Conservation (phyloP, 108 stramenopile species). For the Schizochytrium sp. region DNA sequence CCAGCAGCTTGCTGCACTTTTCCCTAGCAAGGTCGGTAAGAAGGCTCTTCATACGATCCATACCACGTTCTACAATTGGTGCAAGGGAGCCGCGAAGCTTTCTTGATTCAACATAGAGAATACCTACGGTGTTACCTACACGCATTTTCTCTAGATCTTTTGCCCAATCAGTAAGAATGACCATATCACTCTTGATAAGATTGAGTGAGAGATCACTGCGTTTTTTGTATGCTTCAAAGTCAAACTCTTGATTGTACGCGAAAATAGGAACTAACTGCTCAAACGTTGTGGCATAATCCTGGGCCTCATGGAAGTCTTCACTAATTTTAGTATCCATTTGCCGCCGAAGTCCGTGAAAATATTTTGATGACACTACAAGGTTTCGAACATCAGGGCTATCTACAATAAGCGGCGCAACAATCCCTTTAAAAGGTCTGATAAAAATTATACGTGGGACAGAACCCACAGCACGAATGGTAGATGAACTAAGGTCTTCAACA, state of each 20-base stretch:
- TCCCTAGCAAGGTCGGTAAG: conserved; percentile 72
- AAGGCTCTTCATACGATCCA: conserved; percentile 73
- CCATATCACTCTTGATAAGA: conserved; percentile 10
- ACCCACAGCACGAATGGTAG: conserved; percentile 71
- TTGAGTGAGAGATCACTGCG: background rate
- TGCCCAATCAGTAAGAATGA: conserved; percentile 65
- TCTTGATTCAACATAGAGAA: conserved; percentile 74
- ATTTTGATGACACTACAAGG: conserved; percentile 11
- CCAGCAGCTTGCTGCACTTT: conserved; percentile 70
- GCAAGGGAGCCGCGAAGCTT: conserved; percentile 72
- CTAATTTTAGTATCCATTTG: background rate
- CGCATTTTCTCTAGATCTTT: conserved; percentile 79
- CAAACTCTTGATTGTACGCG: conserved; percentile 3
- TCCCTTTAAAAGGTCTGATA: conserved; percentile 70
- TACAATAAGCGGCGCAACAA: conserved; percentile 60
- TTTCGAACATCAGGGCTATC: conserved; percentile 56
- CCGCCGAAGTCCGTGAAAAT: background rate
- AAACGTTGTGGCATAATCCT: background rate
- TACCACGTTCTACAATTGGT: conserved; percentile 70
- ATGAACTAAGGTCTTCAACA: conserved; percentile 67
- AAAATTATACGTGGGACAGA: conserved; percentile 72
- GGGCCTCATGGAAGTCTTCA: background rate
- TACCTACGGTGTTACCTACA: conserved; percentile 69
- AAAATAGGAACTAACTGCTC: conserved; percentile 36
- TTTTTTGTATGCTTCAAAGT: conserved; percentile 6